Conservation (phyloP, 2,329 filamentous ascomycete species). For the Huntiella decipiens region DNA sequence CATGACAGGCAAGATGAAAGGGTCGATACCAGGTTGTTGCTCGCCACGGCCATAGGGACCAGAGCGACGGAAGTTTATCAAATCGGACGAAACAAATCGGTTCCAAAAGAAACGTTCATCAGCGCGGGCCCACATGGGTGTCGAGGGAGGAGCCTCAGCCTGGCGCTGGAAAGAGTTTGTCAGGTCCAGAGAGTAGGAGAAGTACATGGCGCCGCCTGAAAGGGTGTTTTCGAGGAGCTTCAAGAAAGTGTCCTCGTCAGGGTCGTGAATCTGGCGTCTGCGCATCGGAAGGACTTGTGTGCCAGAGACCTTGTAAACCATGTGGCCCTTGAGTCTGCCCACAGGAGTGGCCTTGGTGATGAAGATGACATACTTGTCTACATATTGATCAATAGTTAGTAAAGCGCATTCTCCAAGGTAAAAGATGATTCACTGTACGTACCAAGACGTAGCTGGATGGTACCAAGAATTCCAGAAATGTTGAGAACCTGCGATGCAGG, state of each 20-base stretch:
- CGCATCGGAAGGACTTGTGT: constrained; percentile 89
- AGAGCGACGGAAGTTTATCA: constrained; percentile 66
- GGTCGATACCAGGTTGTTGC: constrained; percentile 60
- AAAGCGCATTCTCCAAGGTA: not conserved
- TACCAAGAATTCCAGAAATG: constrained; percentile 83
- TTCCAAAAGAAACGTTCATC: constrained; percentile 99
- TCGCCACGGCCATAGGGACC: constrained; percentile 45
- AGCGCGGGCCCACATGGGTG: constrained; percentile 74
- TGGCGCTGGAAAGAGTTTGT: constrained; percentile 96
- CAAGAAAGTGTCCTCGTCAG: constrained; percentile 86
- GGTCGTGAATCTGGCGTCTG: constrained; percentile 77
- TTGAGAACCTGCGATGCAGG: constrained; percentile 60
- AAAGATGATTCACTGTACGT: constrained; percentile 16
- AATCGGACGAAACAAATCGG: constrained; percentile 70
- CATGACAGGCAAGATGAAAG: constrained; percentile 87
- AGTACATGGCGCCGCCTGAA: constrained; percentile 80
- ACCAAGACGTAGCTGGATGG: constrained; percentile 88
- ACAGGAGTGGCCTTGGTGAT: constrained; percentile 88
- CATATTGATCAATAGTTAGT: not conserved
- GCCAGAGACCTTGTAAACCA: constrained; percentile 79
- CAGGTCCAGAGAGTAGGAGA: constrained; percentile 90
- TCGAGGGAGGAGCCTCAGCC: constrained; percentile 49
- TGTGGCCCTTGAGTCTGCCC: constrained; percentile 82
- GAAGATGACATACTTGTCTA: constrained; percentile 87
- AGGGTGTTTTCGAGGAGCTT: constrained; percentile 63